Conservation (phyloP, 108 stramenopile species). For the Epipyxis sp. region DNA sequence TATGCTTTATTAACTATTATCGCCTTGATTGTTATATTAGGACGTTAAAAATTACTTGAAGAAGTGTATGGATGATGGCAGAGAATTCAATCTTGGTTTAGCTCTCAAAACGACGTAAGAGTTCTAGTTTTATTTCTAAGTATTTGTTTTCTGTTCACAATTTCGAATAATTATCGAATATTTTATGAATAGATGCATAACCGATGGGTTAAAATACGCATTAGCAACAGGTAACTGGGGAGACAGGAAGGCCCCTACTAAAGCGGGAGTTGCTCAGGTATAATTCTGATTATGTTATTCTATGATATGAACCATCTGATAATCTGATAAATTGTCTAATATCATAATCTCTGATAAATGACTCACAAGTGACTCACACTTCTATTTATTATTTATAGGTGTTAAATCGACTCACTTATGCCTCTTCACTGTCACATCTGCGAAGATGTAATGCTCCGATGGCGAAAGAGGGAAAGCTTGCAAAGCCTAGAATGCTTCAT, state of each 20-base stretch:
- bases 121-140: no score
- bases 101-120: slow-evolving; percentile 84
- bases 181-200: no score
- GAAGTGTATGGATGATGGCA: slow-evolving; percentile 89
- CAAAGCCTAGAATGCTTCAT: slow-evolving; percentile 95
- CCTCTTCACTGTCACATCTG: slow-evolving; percentile 93
- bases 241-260: slow-evolving; percentile 73
- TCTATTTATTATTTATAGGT: no score
- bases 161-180: no score
- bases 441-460: slow-evolving; percentile 95
- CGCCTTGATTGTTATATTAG: no score
- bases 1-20: no score
- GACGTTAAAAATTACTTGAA: slow-evolving; percentile 71
- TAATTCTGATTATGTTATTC: no score
- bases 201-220: slow-evolving; percentile 91
- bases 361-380: no score
- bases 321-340: no score
- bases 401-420: slow-evolving; percentile 94
- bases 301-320: no score
- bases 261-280: slow-evolving; percentile 98
- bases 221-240: slow-evolving; percentile 99
- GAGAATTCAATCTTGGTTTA: slow-evolving; percentile 85
- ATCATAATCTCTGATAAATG: no score
- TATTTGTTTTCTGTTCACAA: slow-evolving; percentile 58
- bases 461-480: slow-evolving; percentile 94